phyloP scores from a whole-genome alignment of 805 yeast genomes.

The Blastobotrys mokoenaii region DNA sequence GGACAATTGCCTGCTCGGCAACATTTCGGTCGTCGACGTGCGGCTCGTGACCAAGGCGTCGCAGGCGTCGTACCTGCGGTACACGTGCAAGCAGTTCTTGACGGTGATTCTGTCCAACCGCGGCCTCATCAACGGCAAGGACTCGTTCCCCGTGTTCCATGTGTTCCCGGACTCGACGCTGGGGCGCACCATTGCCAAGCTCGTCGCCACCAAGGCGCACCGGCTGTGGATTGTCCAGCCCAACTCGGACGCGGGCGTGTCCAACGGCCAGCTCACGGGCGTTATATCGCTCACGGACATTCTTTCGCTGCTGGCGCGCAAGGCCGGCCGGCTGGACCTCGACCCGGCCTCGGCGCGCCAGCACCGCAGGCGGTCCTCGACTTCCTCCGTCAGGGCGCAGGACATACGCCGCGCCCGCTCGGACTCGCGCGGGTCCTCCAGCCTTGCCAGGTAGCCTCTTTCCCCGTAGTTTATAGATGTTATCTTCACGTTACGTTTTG shows the following conservation, averaged over 20 bases:
- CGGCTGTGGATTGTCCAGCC: slow-evolving; percentile 41
- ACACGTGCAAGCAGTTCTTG: slow-evolving; percentile 80
- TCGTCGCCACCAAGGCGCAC: slow-evolving; percentile 92
- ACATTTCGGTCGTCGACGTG: slow-evolving; percentile 91
- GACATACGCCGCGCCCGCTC: too few species aligned
- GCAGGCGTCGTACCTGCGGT: slow-evolving; percentile 72
- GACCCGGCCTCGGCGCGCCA: slow-evolving; percentile 87
- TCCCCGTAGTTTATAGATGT: too few species aligned
- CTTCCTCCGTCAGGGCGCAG: slow-evolving; percentile 15
- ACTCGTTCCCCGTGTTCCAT: slow-evolving; percentile 93
- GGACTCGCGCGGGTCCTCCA: too few species aligned
- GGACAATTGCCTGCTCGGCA: slow-evolving; percentile 69
- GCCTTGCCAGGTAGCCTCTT: too few species aligned
- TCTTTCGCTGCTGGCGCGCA: slow-evolving; percentile 68
- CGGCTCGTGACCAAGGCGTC: slow-evolving; percentile 80
- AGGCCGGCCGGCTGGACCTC: slow-evolving; percentile 51
- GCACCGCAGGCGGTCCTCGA: slow-evolving; percentile 52
- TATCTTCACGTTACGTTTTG: too few species aligned
- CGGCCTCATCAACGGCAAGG: slow-evolving; percentile 91
- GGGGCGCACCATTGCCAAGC: slow-evolving; percentile 84
- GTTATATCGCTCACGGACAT: slow-evolving; percentile 90
- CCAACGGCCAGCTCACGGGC: slow-evolving; percentile 76
- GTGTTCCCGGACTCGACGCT: slow-evolving; percentile 72
- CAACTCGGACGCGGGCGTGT: slow-evolving; percentile 7
- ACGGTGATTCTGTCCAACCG: slow-evolving; percentile 78